These are phyloP conservation scores for Tricholoma saponaceum DNA, from an alignment of 768 basidiomycete species.

Conservation along the genomic window DNA sequence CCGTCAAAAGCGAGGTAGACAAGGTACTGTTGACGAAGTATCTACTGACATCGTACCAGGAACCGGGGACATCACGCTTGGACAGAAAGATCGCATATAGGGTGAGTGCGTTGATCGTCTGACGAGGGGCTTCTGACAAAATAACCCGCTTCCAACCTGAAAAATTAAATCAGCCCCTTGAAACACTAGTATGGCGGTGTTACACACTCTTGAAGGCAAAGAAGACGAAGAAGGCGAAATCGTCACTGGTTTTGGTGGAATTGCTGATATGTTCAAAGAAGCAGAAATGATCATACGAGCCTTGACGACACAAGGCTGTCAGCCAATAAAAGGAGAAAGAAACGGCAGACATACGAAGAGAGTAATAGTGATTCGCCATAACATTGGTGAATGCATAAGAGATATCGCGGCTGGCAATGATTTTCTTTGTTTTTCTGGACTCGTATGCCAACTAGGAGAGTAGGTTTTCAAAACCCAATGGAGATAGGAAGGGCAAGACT, in stretches of 20 bases:
- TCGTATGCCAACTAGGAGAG: conserved; percentile 79
- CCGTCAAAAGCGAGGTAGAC: conserved; percentile 78
- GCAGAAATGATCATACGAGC: conserved; percentile 96
- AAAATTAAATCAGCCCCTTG: not conserved
- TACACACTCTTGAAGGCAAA: conserved; percentile 95
- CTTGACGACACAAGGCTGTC: conserved; percentile 31
- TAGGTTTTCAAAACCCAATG: not conserved
- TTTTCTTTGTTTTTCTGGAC: conserved; percentile 85
- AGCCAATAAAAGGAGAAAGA: conserved; percentile 5
- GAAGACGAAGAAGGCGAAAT: conserved; percentile 99
- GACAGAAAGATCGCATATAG: conserved; percentile 79
- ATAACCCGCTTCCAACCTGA: conserved; percentile 85
- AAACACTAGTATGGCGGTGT: not conserved
- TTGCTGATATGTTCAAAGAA: conserved; percentile 96
- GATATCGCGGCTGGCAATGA: conserved; percentile 93
- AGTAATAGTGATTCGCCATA: conserved; percentile 96
- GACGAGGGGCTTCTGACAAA: conserved; percentile 93
- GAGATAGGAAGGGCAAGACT: conserved; percentile 22
- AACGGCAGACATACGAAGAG: conserved; percentile 63
- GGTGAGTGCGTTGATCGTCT: conserved; percentile 96
- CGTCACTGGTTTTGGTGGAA: conserved; percentile 94
- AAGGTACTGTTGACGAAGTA: conserved; percentile 77
- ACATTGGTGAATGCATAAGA: conserved; percentile 98
- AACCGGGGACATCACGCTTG: conserved; percentile 33
- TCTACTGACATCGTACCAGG: conserved; percentile 68